These are phyloP conservation scores for Saccharomyces hybrid DNA, from an alignment of 1,139 yeast genomes.

Conservation along the genomic window DNA sequence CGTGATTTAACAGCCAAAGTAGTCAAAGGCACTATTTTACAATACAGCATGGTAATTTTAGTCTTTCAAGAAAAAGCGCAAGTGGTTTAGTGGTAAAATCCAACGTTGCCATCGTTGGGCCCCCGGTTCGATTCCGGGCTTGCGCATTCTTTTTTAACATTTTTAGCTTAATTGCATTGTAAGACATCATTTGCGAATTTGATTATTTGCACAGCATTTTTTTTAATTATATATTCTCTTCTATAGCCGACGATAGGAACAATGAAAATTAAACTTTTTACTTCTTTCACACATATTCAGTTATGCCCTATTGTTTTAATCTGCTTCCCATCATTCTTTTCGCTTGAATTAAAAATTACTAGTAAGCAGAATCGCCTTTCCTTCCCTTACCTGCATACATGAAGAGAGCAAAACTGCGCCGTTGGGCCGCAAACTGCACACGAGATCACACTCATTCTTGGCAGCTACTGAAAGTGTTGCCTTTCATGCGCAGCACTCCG, in stretches of 20 bases:
- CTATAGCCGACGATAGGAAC: no score
- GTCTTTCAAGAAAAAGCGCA: background rate
- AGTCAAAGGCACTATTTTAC: no score
- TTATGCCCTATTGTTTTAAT: no score
- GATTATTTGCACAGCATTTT: background rate
- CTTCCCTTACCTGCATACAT: background rate
- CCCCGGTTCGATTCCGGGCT: constrained; percentile 1
- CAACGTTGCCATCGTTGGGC: constrained; percentile 1
- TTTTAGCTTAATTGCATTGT: background rate
- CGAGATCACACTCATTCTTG: background rate
- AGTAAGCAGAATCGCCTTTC: no score
- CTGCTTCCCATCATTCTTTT: no score
- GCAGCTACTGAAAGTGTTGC: background rate
- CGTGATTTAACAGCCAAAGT: no score
- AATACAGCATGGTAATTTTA: no score
- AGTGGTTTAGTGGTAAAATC: constrained; percentile 1
- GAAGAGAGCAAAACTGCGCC: background rate
- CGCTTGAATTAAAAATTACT: no score
- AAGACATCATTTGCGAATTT: no score
- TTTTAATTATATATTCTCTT: no score
- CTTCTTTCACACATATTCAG: no score
- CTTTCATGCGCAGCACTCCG: background rate
- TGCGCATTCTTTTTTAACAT: background rate
- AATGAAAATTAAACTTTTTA: no score
- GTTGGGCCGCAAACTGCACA: background rate